phyloP scores from a whole-genome alignment of 768 basidiomycete genomes.

The Russula sp. region DNA sequence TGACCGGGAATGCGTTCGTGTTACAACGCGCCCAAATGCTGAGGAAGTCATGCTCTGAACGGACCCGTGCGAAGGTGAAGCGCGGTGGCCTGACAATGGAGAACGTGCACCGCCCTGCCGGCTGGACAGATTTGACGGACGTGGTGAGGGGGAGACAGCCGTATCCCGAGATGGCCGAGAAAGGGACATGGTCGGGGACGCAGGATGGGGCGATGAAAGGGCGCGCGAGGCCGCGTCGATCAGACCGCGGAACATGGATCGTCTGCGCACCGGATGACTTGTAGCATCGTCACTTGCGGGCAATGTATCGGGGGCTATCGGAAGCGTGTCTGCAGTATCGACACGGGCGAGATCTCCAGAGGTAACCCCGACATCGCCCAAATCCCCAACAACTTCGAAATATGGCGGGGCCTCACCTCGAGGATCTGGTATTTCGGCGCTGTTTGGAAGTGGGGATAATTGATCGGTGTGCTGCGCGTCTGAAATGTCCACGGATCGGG shows the following conservation, averaged over 20 bases:
- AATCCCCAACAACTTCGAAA: conserved; percentile 48
- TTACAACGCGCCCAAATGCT: conserved; percentile 47
- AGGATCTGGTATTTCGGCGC: conserved; percentile 37
- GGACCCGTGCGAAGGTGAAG: conserved; percentile 41
- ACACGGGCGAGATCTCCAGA: conserved; percentile 20
- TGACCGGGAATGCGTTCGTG: conserved; percentile 47
- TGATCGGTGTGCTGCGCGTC: conserved; percentile 10
- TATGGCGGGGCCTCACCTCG: conserved; percentile 69
- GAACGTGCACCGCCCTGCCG: conserved; percentile 23
- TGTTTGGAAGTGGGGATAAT: conserved; percentile 30
- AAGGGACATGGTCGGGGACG: background rate
- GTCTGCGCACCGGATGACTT: conserved; percentile 31
- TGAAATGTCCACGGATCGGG: conserved; percentile 28
- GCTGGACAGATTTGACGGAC: conserved; percentile 24
- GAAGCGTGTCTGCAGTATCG: conserved; percentile 25
- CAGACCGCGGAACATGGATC: conserved; percentile 46
- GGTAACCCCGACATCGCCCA: conserved; percentile 26
- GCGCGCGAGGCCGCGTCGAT: conserved; percentile 28
- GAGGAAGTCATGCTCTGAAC: conserved; percentile 36
- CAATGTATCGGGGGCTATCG: conserved; percentile 16
- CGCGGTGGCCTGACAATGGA: conserved; percentile 34
- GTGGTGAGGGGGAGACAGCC: conserved; percentile 8
- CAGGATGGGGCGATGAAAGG: conserved; percentile 15
- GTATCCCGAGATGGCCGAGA: conserved; percentile 10
- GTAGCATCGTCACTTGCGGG: background rate